Percentiles rank a stretch among this genome's conserved stretches.
Evolutionary conservation across 192 early-diverging fungal species (phyloP).

Genomic region (Rhizophagus sp.): DNA sequence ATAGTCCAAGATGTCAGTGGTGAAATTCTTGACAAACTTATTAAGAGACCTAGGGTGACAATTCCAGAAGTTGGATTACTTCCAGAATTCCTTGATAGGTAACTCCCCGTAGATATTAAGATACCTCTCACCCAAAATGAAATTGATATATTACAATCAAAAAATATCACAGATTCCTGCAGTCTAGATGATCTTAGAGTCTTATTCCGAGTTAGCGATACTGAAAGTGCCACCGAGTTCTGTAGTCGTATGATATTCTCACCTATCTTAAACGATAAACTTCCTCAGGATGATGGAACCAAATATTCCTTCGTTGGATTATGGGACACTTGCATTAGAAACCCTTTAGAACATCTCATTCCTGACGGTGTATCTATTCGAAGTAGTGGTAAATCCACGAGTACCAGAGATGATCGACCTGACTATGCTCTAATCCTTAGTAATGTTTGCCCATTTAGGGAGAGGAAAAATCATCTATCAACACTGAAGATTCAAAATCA

Average conservation of each 20-base stretch:
- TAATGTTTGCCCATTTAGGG: not conserved
- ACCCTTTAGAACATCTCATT: not conserved
- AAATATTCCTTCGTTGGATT: not conserved
- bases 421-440: slow-evolving; percentile 13
- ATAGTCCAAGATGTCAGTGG: no score
- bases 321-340: not conserved
- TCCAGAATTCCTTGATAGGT: no score
- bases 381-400: not conserved
- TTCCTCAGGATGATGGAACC: not conserved
- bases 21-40: no score
- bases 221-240: not conserved
- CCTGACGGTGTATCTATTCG: not conserved
- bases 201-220: not conserved
- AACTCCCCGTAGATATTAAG: no score
- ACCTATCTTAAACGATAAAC: not conserved
- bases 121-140: no score
- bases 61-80: no score
- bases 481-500: not conserved
- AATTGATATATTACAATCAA: no score
- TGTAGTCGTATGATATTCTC: not conserved
- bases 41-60: no score
- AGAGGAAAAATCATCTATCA: not conserved
- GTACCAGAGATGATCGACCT: not conserved
- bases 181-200: not conserved
- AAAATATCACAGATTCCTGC: no score